These are phyloP conservation scores for Anthracocystis panici-leucophaei DNA, from an alignment of 1,284 basidiomycete species.

Conservation along the genomic window DNA sequence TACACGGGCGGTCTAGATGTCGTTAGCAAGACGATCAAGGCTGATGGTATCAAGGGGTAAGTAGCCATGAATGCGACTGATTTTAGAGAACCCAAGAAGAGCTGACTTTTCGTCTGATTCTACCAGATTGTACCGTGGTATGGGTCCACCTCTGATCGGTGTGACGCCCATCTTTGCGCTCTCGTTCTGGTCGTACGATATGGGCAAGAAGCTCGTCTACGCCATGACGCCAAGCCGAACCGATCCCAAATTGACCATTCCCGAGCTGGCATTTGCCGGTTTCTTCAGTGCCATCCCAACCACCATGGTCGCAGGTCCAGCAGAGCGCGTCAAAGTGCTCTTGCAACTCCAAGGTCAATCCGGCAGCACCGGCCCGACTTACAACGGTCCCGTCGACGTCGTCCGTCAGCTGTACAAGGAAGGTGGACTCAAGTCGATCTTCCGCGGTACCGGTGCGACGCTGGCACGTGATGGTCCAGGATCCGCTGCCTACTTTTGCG, in stretches of 20 bases:
- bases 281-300: constrained; percentile 95
- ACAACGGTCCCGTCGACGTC: constrained; percentile 92
- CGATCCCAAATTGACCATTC: constrained; percentile 77
- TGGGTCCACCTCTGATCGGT: constrained; percentile 93
- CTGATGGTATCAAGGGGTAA: constrained; percentile 88
- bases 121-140: constrained; percentile 89
- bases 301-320: constrained; percentile 90
- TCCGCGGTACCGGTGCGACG: constrained; percentile 91
- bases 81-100: neutral
- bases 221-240: constrained; percentile 75
- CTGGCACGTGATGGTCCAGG: constrained; percentile 95
- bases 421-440: constrained; percentile 91
- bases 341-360: constrained; percentile 91
- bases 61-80: constrained; percentile 12
- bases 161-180: constrained; percentile 99
- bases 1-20: constrained; percentile 96
- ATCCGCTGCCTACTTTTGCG: constrained; percentile 95
- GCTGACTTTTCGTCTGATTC: neutral
- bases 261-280: constrained; percentile 90
- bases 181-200: constrained; percentile 98
- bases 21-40: constrained; percentile 86
- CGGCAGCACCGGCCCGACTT: constrained; percentile 76
- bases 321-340: constrained; percentile 96
- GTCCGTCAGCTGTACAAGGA: constrained; percentile 91
- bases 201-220: constrained; percentile 89